phyloP scores from a whole-genome alignment of 2,329 filamentous ascomycete genomes.

The Pestalotiopsis sp. region DNA sequence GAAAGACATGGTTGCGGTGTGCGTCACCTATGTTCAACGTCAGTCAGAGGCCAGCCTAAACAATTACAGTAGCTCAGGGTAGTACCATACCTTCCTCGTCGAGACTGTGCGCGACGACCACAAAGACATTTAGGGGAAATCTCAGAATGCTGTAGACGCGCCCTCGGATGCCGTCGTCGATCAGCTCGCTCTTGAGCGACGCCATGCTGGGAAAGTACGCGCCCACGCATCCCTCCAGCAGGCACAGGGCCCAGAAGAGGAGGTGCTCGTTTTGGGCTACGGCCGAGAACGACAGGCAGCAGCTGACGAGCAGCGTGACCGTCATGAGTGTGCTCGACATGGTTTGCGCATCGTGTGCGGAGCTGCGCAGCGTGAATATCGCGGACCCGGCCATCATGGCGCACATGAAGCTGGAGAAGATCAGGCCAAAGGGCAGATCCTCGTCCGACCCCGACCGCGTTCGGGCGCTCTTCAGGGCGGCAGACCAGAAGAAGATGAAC shows the following conservation, averaged over 20 bases:
- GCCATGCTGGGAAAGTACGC: slow-evolving; percentile 56
- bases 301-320: slow-evolving; percentile 26
- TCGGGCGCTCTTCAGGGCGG: slow-evolving; percentile 46
- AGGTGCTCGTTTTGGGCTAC: slow-evolving; percentile 36
- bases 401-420: slow-evolving; percentile 32
- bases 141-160: slow-evolving; percentile 58
- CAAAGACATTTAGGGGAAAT: slow-evolving; percentile 45
- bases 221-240: slow-evolving; percentile 55
- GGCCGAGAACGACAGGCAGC: slow-evolving; percentile 36
- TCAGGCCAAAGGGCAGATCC: slow-evolving; percentile 29
- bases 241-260: slow-evolving; percentile 52
- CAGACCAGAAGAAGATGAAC: slow-evolving; percentile 64
- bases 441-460: slow-evolving; percentile 19
- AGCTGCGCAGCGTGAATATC: slow-evolving; percentile 20
- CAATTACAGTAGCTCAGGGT: background rate
- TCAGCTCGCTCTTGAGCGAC: slow-evolving; percentile 46
- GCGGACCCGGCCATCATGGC: slow-evolving; percentile 28
- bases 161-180: slow-evolving; percentile 50
- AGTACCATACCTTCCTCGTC: slow-evolving; percentile 40
- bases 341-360: slow-evolving; percentile 19
- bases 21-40: slow-evolving; percentile 10
- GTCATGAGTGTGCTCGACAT: slow-evolving; percentile 30
- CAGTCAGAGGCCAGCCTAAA: background rate
- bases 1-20: slow-evolving; percentile 14
- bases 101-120: slow-evolving; percentile 43